Base-by-base conservation (phyloP, 129 eudicot species). In the Tanacetum coccineum region DNA sequence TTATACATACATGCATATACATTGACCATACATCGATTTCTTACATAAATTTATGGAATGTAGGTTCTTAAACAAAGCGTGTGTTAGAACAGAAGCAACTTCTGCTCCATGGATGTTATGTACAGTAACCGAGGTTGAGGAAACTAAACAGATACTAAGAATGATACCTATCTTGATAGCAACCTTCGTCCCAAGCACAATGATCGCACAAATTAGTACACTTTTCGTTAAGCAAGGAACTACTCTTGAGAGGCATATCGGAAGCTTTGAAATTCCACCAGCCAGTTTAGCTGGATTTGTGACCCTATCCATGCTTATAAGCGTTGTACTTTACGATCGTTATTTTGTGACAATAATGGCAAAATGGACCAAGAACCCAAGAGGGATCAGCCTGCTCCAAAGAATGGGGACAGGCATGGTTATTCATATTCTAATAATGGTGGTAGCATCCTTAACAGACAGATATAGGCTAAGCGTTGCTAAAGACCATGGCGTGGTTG, bases 171-270 rank as follows among this genome's bases (percentile, higher is more conserved):
- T 89, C 50, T 66, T 85, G 39, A 15, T 89, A n/a, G 80, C 82
- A 49, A 85, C 85, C 0, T 72, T 89, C 25, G 50, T 89, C 64
- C 96, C 96, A 59, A 89, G 94, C 64, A 72, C 81, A 19, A 85
- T 89, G 87, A 18, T 85, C 2, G 94, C 96, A 12, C 94, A 89
- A 59, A 57, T 78, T 61, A 70, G 78, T 62, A 89, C 96, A 13
- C 87, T 89, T 11, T 89, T 89, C 45, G 81, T 89, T 32, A 89
- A 89, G 77, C 96, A 89, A 79, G 96, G 94, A 67, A 83, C 90
- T 6, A 89, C 94, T 54, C 79, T 89, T 2, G 61, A 86, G 65
- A 64, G 87, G 50, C 50, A 72, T 6, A 81, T 89, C 1, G 87
- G 94, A 28, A 50, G 36, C 61, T 81, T 86, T 77, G 30, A 67